These are phyloP conservation scores for Alternaria novae-zelandiae DNA, from an alignment of 2,329 filamentous ascomycete genomes.

Conservation along the genomic window DNA sequence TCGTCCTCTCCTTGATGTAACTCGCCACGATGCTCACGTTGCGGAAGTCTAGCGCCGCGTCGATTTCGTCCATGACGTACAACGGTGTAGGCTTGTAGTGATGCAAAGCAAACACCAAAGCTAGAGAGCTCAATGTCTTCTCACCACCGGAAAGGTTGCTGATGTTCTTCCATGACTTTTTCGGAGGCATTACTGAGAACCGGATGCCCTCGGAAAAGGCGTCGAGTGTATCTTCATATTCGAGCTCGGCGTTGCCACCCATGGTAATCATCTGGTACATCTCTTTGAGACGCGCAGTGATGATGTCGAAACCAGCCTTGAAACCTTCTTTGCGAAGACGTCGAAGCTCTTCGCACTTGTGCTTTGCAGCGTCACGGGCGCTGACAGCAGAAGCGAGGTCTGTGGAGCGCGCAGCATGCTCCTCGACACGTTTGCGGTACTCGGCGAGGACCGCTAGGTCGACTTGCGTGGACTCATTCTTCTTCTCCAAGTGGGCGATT, in stretches of 20 bases:
- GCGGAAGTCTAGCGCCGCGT: constrained; percentile 95
- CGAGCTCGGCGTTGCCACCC: constrained; percentile 96
- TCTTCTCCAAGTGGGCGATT: constrained; percentile 72
- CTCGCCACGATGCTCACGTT: constrained; percentile 98
- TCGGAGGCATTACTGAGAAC: constrained; percentile 98
- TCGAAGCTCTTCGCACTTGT: constrained; percentile 88
- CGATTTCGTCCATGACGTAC: constrained; percentile 99
- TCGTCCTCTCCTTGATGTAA: constrained; percentile 98
- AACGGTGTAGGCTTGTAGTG: constrained; percentile 97
- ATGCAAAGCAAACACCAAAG: constrained; percentile 95
- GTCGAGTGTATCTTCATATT: constrained; percentile 93
- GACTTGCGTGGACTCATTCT: constrained; percentile 83
- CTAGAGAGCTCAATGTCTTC: constrained; percentile 92
- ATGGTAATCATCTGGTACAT: constrained; percentile 99
- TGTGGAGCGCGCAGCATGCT: constrained; percentile 79
- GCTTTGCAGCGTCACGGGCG: constrained; percentile 85
- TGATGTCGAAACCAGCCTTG: constrained; percentile 96
- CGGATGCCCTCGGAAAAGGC: constrained; percentile 96
- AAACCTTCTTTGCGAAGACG: constrained; percentile 91
- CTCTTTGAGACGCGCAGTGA: constrained; percentile 93
- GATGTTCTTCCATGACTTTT: constrained; percentile 99
- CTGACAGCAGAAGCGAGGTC: constrained; percentile 81
- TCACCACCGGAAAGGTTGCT: constrained; percentile 94
- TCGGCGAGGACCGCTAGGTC: constrained; percentile 87
- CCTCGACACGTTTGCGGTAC: constrained; percentile 84